Evolutionary conservation across 495 filamentous ascomycete species (phyloP).

Genomic region (Lasiosphaeria ovina): DNA sequence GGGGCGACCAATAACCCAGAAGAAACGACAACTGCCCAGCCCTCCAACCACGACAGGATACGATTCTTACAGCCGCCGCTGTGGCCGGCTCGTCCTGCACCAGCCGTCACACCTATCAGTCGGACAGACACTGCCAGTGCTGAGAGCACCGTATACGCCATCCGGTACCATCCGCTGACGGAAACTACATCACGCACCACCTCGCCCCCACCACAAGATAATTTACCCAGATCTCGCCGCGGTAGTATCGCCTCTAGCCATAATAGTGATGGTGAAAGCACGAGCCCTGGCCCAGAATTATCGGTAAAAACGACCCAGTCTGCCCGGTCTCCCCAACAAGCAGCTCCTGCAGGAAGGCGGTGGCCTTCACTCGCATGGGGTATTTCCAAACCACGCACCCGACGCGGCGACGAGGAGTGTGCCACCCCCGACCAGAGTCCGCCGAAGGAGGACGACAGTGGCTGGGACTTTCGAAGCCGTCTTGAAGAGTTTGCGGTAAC

Average conservation of each 20-base stretch:
- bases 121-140: constrained; percentile 68
- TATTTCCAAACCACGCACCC: constrained; percentile 20
- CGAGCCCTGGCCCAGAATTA: constrained; percentile 12
- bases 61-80: constrained; percentile 43
- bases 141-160: constrained; percentile 78
- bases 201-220: constrained; percentile 31
- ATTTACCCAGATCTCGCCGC: constrained; percentile 28
- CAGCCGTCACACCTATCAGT: constrained; percentile 69
- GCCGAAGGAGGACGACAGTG: constrained; percentile 17
- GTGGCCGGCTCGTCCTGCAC: constrained; percentile 61
- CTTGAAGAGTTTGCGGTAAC: constrained; percentile 48
- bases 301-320: constrained; percentile 13
- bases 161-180: constrained; percentile 76
- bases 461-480: constrained; percentile 45
- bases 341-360: constrained; percentile 16
- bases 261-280: constrained; percentile 25
- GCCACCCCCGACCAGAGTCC: not conserved
- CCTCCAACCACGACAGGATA: constrained; percentile 34
- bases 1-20: constrained; percentile 24
- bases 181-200: constrained; percentile 56
- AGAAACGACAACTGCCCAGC: constrained; percentile 21
- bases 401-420: constrained; percentile 19
- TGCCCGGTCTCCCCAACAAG: not conserved
- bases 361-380: constrained; percentile 30
- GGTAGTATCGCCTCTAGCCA: constrained; percentile 32